Evolutionary conservation across 2,329 filamentous ascomycete species (phyloP).

Genomic region (Venturia aucupariae): DNA sequence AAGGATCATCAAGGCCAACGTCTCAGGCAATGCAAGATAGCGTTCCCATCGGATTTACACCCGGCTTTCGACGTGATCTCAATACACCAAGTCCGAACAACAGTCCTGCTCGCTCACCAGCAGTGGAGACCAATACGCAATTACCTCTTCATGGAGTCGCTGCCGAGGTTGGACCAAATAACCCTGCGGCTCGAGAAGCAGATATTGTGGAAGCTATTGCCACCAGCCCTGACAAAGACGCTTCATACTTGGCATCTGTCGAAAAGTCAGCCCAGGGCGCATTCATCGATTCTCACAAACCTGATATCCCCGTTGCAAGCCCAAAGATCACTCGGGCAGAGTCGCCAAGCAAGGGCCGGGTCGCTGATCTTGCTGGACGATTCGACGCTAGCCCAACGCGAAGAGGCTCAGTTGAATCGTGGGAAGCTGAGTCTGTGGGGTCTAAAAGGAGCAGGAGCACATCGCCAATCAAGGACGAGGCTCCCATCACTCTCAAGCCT

Average conservation of each 20-base stretch:
- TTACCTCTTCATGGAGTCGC: slow-evolving; percentile 35
- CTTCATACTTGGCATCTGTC: not conserved
- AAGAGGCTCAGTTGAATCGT: slow-evolving; percentile 37
- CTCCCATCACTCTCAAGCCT: slow-evolving; percentile 5
- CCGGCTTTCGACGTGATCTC: slow-evolving; percentile 48
- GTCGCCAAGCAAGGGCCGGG: slow-evolving; percentile 41
- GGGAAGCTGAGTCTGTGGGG: slow-evolving; percentile 21
- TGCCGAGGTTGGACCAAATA: slow-evolving; percentile 24
- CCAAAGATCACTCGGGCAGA: slow-evolving; percentile 24
- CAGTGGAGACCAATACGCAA: slow-evolving; percentile 36
- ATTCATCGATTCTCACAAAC: not conserved
- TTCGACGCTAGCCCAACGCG: slow-evolving; percentile 39
- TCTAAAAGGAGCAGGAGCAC: slow-evolving; percentile 25
- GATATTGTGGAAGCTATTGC: slow-evolving; percentile 15
- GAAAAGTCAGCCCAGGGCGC: slow-evolving; percentile 9
- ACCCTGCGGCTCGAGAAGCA: slow-evolving; percentile 17
- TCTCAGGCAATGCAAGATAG: slow-evolving; percentile 16
- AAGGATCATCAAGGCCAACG: slow-evolving; percentile 20
- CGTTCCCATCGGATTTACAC: slow-evolving; percentile 41
- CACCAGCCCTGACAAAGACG: slow-evolving; percentile 1
- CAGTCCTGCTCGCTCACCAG: slow-evolving; percentile 52
- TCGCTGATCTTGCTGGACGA: slow-evolving; percentile 42
- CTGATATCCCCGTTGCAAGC: slow-evolving; percentile 9
- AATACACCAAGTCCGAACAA: slow-evolving; percentile 50
- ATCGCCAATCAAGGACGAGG: not conserved